Percentiles rank a stretch among this genome's conserved stretches.
Conservation (phyloP, 805 yeast species). For the Diddensiella transvaalensis region DNA sequence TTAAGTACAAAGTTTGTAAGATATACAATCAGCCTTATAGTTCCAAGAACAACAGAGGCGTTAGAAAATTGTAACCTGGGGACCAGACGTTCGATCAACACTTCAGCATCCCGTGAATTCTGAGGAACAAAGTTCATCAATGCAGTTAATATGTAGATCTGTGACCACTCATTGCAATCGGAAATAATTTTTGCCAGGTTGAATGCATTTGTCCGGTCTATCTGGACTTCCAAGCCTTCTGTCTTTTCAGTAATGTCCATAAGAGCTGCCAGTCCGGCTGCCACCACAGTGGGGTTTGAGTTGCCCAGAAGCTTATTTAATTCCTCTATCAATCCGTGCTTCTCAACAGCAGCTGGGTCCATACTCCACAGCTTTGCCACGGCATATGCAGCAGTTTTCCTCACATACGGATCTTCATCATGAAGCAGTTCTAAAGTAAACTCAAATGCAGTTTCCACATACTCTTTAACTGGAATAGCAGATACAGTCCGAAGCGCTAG, state of each 20-base stretch:
- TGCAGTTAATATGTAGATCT: conserved; percentile 60
- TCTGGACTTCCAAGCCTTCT: conserved; percentile 46
- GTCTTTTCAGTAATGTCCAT: conserved; percentile 58
- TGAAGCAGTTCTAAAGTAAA: conserved; percentile 37
- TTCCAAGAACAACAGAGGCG: conserved; percentile 73
- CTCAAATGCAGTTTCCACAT: conserved; percentile 43
- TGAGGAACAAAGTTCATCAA: conserved; percentile 70
- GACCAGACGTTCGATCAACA: conserved; percentile 57
- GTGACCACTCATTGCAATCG: conserved; percentile 64
- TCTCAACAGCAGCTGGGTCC: conserved; percentile 45
- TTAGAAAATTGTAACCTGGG: conserved; percentile 79
- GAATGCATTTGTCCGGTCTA: conserved; percentile 48
- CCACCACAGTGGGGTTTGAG: conserved; percentile 54
- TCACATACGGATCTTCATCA: conserved; percentile 55
- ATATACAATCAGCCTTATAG: conserved; percentile 69
- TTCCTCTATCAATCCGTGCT: conserved; percentile 42
- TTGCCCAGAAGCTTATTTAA: conserved; percentile 57
- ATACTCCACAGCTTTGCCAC: conserved; percentile 64
- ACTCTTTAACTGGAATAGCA: conserved; percentile 54
- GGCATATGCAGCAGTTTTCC: conserved; percentile 66
- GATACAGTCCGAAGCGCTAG: conserved; percentile 64
- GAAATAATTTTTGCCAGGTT: conserved; percentile 40
- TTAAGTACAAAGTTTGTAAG: conserved; percentile 64
- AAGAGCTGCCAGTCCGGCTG: conserved; percentile 69
- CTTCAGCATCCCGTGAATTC: conserved; percentile 58